phyloP scores from a whole-genome alignment of 352 stramenopile species.

The Pythium dissotocum region DNA sequence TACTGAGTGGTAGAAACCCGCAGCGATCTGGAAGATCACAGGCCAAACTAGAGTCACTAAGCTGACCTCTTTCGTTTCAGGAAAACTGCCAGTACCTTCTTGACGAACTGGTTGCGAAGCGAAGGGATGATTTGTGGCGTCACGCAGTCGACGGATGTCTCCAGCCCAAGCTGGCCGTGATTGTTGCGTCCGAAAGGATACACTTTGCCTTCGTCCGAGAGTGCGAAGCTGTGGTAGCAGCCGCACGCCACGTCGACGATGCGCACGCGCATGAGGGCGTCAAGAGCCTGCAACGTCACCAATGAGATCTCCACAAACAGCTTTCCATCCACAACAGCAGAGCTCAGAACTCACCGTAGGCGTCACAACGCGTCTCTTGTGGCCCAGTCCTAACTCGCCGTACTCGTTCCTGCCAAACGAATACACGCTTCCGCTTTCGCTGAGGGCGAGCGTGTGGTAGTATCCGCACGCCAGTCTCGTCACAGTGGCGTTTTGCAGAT shows the following conservation, averaged over 20 bases:
- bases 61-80: too few species aligned
- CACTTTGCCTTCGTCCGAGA: constrained; percentile 85
- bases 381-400: constrained; percentile 89
- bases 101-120: constrained; percentile 52
- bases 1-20: constrained; percentile 92
- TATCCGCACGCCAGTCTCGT: constrained; percentile 89
- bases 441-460: constrained; percentile 89
- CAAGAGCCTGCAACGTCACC: constrained; percentile 37
- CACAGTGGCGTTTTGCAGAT: constrained; percentile 67
- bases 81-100: constrained; percentile 42
- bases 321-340: not conserved
- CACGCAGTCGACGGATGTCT: constrained; percentile 69
- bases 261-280: constrained; percentile 48
- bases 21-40: constrained; percentile 59
- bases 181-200: constrained; percentile 94
- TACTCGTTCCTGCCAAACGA: constrained; percentile 94
- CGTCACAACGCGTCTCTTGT: constrained; percentile 62
- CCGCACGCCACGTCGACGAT: constrained; percentile 80
- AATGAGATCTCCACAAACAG: not conserved
- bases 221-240: constrained; percentile 83
- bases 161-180: constrained; percentile 90
- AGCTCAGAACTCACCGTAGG: constrained; percentile 44
- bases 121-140: constrained; percentile 74
- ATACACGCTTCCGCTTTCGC: constrained; percentile 66
- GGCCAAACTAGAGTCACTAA: not conserved